phyloP scores from a whole-genome alignment of 2,329 filamentous ascomycete genomes.

The Penicillium sp. region DNA sequence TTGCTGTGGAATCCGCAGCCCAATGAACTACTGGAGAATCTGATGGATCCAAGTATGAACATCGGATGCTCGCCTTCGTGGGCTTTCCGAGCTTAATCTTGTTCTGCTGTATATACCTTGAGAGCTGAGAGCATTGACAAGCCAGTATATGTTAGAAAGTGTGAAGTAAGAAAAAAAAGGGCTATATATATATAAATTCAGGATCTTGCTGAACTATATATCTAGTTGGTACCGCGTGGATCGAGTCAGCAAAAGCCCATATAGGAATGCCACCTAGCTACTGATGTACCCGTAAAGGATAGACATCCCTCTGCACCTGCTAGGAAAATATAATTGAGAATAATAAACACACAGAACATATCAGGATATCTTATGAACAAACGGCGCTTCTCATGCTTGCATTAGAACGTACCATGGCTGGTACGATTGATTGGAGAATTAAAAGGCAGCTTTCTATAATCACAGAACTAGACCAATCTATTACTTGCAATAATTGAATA shows the following conservation, averaged over 20 bases:
- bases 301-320: background rate
- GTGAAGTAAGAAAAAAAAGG: background rate
- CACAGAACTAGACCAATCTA: background rate
- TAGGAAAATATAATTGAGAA: background rate
- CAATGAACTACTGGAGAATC: background rate
- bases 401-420: background rate
- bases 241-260: background rate
- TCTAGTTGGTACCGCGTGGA: background rate
- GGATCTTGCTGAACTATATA: background rate
- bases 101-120: background rate
- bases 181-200: background rate
- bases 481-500: background rate
- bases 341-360: background rate
- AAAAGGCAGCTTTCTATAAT: background rate
- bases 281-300: background rate
- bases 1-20: background rate
- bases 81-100: background rate
- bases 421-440: background rate
- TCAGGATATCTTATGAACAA: background rate
- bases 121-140: too few relatives aligned
- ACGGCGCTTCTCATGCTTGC: background rate
- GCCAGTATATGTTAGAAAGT: fast-evolving
- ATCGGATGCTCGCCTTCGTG: background rate
- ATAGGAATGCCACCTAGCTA: background rate
- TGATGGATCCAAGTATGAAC: background rate